Evolutionary conservation across 208 protist species (phyloP), one percentile per base, ranked within the genome.

Genomic region (Crithidia fasciculata): DNA sequence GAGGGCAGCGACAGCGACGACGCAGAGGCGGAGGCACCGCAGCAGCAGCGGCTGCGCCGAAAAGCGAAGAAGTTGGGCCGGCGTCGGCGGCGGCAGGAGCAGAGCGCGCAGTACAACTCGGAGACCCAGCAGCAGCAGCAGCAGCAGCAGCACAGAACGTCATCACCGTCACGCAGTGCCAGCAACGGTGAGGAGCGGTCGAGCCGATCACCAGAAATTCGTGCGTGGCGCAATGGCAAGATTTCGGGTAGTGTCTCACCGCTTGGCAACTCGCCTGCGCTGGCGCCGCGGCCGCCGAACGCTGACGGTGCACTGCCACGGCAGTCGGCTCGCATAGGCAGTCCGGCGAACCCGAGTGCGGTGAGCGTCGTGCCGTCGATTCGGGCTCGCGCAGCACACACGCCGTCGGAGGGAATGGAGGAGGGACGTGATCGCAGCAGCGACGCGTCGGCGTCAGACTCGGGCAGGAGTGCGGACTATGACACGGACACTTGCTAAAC

Each of bases 11-110:
- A 53, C 55, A 47, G 19, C 18, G 16, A 54, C 40, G 55, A 45
- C 55, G 72, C 19, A 8, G 69, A 57, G 15, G 44, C 49, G n/a
- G 44, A 28, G n/a, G 12, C 13, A 40, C 16, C 50, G 54, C 54
- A 49, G 10, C 40, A 45, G 37, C 62, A 56, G 37, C 18, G 3
- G 59, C 47, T 58, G 36, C 67, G 55, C 3, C 56, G 74, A 12
- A 79, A 79, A 44, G 40, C 52, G 8, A 79, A 80, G 62, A 75
- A 71, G 47, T 53, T 56, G 3, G 74, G 74, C 19, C 58, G 67
- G 4, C 74, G 74, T 9, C 59, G 74, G 7, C 65, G 73, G 43
- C 73, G 73, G 4, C 66, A 62, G 28, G 65, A 78, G 41, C 65
- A 72, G 28, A 60, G 36, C 62, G 2, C 15, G 12, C 49, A 68